These are phyloP conservation scores for Fusarium anthophilum DNA, from an alignment of 2,329 filamentous ascomycete species.

Conservation along the genomic window DNA sequence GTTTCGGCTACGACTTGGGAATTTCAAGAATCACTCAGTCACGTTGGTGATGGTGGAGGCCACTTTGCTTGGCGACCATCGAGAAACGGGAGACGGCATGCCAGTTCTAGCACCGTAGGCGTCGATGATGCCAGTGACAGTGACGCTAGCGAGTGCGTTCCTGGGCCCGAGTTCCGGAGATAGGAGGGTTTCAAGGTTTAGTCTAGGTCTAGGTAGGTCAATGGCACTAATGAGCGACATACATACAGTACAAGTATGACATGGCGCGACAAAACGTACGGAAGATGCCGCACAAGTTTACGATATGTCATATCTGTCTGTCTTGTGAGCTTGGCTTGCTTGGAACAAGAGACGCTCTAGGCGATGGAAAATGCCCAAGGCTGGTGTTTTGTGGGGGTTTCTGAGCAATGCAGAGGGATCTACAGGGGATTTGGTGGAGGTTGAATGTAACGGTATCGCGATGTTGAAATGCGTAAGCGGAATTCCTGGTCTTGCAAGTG, in stretches of 20 bases:
- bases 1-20: background rate
- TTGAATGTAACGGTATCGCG: slow-evolving; percentile 15
- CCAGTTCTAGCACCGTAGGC: background rate
- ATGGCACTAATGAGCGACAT: background rate
- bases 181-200: background rate
- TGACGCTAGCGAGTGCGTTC: slow-evolving; percentile 6
- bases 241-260: background rate
- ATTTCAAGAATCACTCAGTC: background rate
- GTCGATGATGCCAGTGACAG: background rate
- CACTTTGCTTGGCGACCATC: background rate
- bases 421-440: slow-evolving; percentile 7
- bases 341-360: slow-evolving; percentile 10
- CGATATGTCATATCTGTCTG: background rate
- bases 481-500: background rate
- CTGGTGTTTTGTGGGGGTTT: background rate
- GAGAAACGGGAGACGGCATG: background rate
- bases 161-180: background rate
- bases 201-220: background rate
- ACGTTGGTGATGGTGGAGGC: background rate
- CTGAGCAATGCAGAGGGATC: background rate
- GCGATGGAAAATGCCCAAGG: slow-evolving; percentile 15
- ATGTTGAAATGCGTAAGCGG: background rate
- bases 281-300: background rate
- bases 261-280: background rate
- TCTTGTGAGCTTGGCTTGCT: background rate